Base-by-base conservation (phyloP, 139 green algal genomes). In the Cymbomonas tetramitiformis region DNA sequence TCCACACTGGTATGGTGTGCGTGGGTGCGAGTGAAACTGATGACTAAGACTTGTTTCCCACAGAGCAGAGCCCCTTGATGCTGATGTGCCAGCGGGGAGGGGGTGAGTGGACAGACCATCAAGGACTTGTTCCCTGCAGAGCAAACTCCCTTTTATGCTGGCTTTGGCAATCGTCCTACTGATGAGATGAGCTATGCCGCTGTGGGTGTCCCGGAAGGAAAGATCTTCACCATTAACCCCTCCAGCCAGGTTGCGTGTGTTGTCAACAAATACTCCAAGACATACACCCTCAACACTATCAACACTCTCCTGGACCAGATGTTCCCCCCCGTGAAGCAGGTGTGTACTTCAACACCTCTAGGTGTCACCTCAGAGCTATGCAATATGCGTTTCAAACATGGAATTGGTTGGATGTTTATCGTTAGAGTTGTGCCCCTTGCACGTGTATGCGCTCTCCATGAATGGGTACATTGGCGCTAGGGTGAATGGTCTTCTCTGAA, bases 221-320 rank as follows among this genome's bases (percentile, higher is more conserved):
- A 80, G 51, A 89, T 88, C 51, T 94, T 94, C 77, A 94, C 83
- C 54, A 96, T 96, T 69, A 95, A 96, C 71, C 81, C 85, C 10
- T 81, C 56, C 21, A 59, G 66, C 57, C 54, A 62, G 32, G 44
- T 53, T 38, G 30, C 23, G 19, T 33, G 34, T 19, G 31, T 31
- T 2, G 30, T 28, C 9, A 44, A 33, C 21, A 58, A 30, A 23
- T n/a, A n/a, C 9, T 24, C 30, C 34, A 58, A 58, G 33, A 10
- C 8, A 10, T 46, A 58, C 51, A 46, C 51, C 28, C 47, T 55
- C 10, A 15, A 26, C 12, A 29, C 15, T 6, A 5, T 58, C 3
- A 58, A 46, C 29, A 34, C 46, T 10, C 30, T 46, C 9, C 19
- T 46, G 2, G 30, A 58, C 30, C n/a, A 58, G 33, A 44, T 44